phyloP scores from a whole-genome alignment of 257 asterid species.

The Knoxia roxburghii region DNA sequence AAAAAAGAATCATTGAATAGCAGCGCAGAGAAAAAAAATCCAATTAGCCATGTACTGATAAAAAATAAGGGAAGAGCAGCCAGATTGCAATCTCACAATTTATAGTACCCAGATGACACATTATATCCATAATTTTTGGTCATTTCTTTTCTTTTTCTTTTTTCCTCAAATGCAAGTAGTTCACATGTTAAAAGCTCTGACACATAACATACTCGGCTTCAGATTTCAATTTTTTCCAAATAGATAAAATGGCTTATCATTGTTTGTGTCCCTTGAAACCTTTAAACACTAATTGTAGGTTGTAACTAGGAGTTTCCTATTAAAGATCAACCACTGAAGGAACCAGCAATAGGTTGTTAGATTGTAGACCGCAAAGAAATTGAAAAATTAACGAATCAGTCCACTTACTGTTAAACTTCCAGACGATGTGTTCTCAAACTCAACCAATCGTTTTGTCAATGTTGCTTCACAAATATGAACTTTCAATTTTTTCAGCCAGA shows the following conservation, averaged over 20 bases:
- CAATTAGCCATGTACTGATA: too few relatives aligned
- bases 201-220: background rate
- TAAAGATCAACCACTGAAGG: too few relatives aligned
- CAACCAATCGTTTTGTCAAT: slow-evolving; percentile 76
- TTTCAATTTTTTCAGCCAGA: too few relatives aligned
- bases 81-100: background rate
- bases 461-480: slow-evolving; percentile 90
- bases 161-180: background rate
- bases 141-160: background rate
- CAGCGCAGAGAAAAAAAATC: too few relatives aligned
- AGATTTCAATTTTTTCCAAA: background rate
- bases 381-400: background rate
- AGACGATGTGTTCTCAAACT: slow-evolving; percentile 76
- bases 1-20: too few relatives aligned
- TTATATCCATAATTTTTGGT: background rate
- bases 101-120: background rate
- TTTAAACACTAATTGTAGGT: too few relatives aligned
- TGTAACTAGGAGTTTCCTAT: background rate
- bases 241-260: too few relatives aligned
- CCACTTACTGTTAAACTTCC: slow-evolving; percentile 79
- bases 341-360: background rate
- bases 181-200: background rate
- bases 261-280: too few relatives aligned
- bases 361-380: background rate
- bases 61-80: too few relatives aligned